Evolutionary conservation across 176 grass and related monocot species (phyloP), one percentile per base, ranked within the genome.

Genomic region (Zoysia japonica): DNA sequence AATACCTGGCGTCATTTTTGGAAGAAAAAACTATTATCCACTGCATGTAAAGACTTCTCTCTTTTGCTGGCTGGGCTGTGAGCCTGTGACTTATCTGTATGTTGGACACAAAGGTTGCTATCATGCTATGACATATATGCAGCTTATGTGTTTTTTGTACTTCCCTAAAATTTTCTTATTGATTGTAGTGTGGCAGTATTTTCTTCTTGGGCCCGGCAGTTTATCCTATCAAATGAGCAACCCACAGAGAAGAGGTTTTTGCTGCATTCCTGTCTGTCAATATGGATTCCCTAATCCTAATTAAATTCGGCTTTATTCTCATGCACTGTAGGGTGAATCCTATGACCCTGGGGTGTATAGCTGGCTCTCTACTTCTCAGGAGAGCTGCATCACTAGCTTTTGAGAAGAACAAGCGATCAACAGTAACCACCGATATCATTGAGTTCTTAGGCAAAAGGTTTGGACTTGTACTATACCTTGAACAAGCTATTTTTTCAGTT

Each of bases 111-210:
- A 0, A 45, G 44, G 2, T 11, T 80, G 28, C 28, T 28, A 28
- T 28, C 28, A 28, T 28, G 1, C 38, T 15, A 57, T 16, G 10
- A 3, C 40, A 13, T 16, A 46, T 56, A 0, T 71, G 35, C 15
- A 45, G 43, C 13, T 7, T 43, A 10, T 67, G 4, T 67, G 20
- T 45, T 67, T 11, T 47, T 47, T 65, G 10, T 28, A 16, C 46
- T 64, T 88, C 1, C 49, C 38, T 79, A 52, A 77, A 53, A 47
- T 57, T 40, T 7, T 47, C 62, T 52, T 74, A 16, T 60, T 69
- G 80, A n/a, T 85, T 57, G 10, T 14, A 94, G 95, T 71, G 91
- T 94, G 71, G 91, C 89, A 9, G 89, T 97, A 74, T 97, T 97
- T 88, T 80, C 89, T 67, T 90, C 89, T 0, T 97, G 91, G 91